These are phyloP conservation scores for Saccharomycopsis guyanensis DNA, from an alignment of 805 yeast genomes.

Conservation along the genomic window DNA sequence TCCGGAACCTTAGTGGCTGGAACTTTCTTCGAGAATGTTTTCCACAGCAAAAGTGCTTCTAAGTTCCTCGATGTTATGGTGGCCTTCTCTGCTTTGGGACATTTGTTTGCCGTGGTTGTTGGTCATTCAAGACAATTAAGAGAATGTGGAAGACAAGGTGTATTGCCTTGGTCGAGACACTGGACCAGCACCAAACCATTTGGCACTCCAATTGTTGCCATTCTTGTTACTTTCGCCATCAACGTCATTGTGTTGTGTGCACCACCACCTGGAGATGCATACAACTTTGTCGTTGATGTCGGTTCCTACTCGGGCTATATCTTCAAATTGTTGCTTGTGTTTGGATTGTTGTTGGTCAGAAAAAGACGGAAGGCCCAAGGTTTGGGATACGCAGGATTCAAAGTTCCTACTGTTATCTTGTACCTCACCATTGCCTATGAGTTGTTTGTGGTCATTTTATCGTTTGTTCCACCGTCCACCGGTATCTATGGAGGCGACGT, in stretches of 20 bases:
- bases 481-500: constrained; percentile 36
- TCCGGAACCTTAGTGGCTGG: constrained; percentile 30
- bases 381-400: constrained; percentile 30
- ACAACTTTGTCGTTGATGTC: constrained; percentile 39
- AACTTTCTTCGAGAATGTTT: constrained; percentile 28
- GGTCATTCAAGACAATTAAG: constrained; percentile 44
- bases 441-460: constrained; percentile 34
- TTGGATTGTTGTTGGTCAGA: constrained; percentile 35
- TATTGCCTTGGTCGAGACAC: constrained; percentile 37
- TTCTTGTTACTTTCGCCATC: constrained; percentile 39
- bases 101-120: constrained; percentile 40
- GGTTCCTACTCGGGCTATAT: constrained; percentile 41
- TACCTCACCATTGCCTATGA: constrained; percentile 30
- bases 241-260: constrained; percentile 39
- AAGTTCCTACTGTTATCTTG: constrained; percentile 30
- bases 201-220: constrained; percentile 37
- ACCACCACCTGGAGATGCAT: constrained; percentile 42
- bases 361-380: constrained; percentile 30
- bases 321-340: constrained; percentile 34
- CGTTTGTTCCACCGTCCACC: constrained; percentile 35
- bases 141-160: constrained; percentile 45
- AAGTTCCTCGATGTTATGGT: constrained; percentile 41
- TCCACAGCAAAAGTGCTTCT: constrained; percentile 32
- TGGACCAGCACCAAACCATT: constrained; percentile 40
- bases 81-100: constrained; percentile 43